phyloP scores from a whole-genome alignment of 1,139 yeast species.

The Oligophagozyma castellii region DNA sequence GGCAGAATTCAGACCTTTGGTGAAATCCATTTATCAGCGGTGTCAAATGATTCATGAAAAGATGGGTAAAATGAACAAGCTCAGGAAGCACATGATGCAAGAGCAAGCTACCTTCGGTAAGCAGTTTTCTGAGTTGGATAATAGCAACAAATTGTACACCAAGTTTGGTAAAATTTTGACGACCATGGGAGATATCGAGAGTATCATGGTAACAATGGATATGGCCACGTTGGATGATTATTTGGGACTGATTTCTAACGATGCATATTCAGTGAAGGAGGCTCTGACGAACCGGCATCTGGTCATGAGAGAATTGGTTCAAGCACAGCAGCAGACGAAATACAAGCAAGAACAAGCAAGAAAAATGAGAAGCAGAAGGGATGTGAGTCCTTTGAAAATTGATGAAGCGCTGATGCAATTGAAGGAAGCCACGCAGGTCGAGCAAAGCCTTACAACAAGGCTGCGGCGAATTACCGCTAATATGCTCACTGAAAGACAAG shows the following conservation, averaged over 20 bases:
- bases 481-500: constrained; percentile 60
- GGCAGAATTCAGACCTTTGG: constrained; percentile 74
- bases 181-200: constrained; percentile 62
- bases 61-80: constrained; percentile 41
- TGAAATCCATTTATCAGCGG: constrained; percentile 59
- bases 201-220: constrained; percentile 61
- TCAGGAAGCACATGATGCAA: constrained; percentile 42
- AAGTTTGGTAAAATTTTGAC: constrained; percentile 58
- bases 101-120: constrained; percentile 55
- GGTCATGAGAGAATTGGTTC: constrained; percentile 73
- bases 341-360: constrained; percentile 62
- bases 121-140: constrained; percentile 36
- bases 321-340: constrained; percentile 64
- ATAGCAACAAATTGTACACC: constrained; percentile 56
- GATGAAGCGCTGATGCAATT: constrained; percentile 78
- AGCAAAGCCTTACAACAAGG: constrained; percentile 60
- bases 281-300: constrained; percentile 85
- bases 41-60: constrained; percentile 44
- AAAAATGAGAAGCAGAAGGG: constrained; percentile 57
- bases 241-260: constrained; percentile 47
- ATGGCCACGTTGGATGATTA: constrained; percentile 73
- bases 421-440: constrained; percentile 69
- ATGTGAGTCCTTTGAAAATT: constrained; percentile 75
- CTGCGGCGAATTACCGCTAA: constrained; percentile 76
- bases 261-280: constrained; percentile 81